Percentiles rank a stretch among this genome's conserved stretches.
These are phyloP conservation scores for Melanogaster broomeanus DNA, from an alignment of 768 basidiomycete species.

Conservation along the genomic window DNA sequence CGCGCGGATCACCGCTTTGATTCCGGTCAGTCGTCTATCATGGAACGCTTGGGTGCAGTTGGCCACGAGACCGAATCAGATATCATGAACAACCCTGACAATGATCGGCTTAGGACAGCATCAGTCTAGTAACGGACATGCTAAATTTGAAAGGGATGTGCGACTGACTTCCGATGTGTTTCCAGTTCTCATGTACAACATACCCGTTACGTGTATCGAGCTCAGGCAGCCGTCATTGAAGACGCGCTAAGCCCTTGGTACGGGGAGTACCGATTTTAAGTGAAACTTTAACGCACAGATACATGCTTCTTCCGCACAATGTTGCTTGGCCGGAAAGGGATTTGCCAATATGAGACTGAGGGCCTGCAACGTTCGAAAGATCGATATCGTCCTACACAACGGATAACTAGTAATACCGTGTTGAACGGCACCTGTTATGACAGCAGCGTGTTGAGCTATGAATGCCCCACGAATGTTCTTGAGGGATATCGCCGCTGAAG, in stretches of 20 bases:
- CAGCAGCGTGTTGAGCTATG: too few relatives aligned
- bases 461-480: too few relatives aligned
- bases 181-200: background rate
- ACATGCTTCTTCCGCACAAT: background rate
- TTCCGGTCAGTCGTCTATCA: background rate
- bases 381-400: too few relatives aligned
- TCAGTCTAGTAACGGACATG: too few relatives aligned
- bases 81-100: background rate
- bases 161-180: background rate
- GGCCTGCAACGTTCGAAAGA: too few relatives aligned
- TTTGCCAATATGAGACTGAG: too few relatives aligned
- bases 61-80: background rate
- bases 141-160: background rate
- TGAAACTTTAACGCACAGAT: background rate
- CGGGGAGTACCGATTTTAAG: background rate
- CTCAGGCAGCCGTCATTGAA: background rate
- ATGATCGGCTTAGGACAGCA: too few relatives aligned
- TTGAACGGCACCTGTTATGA: too few relatives aligned
- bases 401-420: too few relatives aligned
- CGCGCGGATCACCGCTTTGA: background rate
- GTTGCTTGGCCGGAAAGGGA: too few relatives aligned
- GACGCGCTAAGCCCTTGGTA: background rate
- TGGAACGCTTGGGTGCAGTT: background rate
- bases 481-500: too few relatives aligned
- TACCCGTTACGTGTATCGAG: background rate